These are phyloP conservation scores for Ogataea trehalophila DNA, from an alignment of 805 yeast species.

Conservation along the genomic window DNA sequence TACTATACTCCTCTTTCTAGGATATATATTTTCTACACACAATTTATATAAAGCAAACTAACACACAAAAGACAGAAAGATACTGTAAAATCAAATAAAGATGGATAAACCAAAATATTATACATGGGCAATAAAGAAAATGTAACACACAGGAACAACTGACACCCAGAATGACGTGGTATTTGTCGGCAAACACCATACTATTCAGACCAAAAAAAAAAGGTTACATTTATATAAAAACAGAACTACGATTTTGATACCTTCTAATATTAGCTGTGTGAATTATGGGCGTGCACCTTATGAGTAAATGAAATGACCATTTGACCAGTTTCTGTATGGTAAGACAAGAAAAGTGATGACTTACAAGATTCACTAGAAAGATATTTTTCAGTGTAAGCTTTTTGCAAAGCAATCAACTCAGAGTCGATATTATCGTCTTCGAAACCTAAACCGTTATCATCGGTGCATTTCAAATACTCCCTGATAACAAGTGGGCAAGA, in stretches of 20 bases:
- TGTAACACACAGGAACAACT: too few species aligned
- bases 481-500: conserved; percentile 14
- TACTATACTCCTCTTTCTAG: too few species aligned
- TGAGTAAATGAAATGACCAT: conserved; percentile 28
- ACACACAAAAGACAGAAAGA: too few species aligned
- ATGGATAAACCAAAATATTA: too few species aligned
- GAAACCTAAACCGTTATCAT: conserved; percentile 15
- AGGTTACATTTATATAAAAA: too few species aligned
- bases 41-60: too few species aligned
- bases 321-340: conserved; percentile 23
- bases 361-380: conserved; percentile 14
- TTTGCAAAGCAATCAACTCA: conserved; percentile 21
- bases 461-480: conserved; percentile 17
- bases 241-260: background rate
- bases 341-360: conserved; percentile 25
- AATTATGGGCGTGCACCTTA: conserved; percentile 18
- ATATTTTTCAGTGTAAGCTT: conserved; percentile 11
- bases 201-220: background rate
- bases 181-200: too few species aligned
- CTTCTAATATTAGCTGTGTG: background rate
- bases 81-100: too few species aligned
- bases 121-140: too few species aligned
- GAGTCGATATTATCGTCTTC: conserved; percentile 20
- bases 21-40: too few species aligned
- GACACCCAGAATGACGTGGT: too few species aligned